Base-by-base conservation (phyloP, 371 early-diverging fungal genomes). In the Apophysomyces sp. region DNA sequence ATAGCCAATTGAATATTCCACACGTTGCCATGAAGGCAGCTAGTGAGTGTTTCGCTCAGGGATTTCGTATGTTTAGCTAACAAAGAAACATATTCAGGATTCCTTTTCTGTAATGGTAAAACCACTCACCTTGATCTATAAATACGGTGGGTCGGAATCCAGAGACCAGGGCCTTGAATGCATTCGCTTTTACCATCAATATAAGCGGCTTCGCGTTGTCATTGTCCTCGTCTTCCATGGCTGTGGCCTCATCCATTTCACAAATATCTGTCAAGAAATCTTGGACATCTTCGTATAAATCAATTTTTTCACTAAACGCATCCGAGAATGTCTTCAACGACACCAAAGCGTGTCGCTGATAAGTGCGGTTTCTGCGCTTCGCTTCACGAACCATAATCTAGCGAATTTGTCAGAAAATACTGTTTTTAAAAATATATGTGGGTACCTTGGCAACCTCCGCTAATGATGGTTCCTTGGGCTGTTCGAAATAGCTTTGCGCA, bases 1-100 rank as follows among this genome's bases (percentile, higher is more conserved):
- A 88, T 78, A 6, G 86, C 82, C 9, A 84, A 51, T 15, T 86
- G 81, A 1, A 92, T 86, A 62, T 92, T 94, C 94, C 92, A 92
- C 5, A 90, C 81, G 29, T 86, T 85, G 3, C 82, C 82, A 5
- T 73, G 66, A 13, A 85, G 57, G 52, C 72, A 64, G 61, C 55
- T 58, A 13, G 78, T 73, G 28, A 90, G 66, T 8, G 83, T 67
- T 0, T 69, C 57, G 6, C 71, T 60, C 0, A 87, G 27, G 3
- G 37, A 1, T 1, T 60, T 54, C 1, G 72, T 73, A 55, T 85
- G 75, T 52, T 77, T 72, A 13, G 55, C 77, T 68, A 51, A 34
- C 1, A 27, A 16, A 37, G 21, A 26, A 24, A 56, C 8, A 41
- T 3, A 26, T 4, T 27, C n/a, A 41, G n/a, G 6, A n/a, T n/a